Evolutionary conservation across 257 asterid genomes (phyloP).

Genomic region (Solanum etuberosum): DNA sequence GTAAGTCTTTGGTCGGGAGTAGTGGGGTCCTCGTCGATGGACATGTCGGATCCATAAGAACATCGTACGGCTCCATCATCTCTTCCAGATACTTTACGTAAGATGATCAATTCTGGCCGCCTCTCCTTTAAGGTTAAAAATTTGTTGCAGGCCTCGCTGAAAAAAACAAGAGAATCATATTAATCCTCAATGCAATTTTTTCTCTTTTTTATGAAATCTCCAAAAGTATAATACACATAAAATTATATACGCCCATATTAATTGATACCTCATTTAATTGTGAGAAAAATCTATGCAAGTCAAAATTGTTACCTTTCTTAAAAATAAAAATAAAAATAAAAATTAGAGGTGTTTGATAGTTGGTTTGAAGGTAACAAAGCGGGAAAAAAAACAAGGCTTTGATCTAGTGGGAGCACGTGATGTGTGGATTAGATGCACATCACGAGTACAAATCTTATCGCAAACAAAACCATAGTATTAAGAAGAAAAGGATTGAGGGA

Average conservation of each 20-base stretch:
- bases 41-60: slow-evolving; percentile 43
- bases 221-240: neutral
- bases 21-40: slow-evolving; percentile 33
- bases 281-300: neutral
- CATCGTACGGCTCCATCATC: slow-evolving; percentile 50
- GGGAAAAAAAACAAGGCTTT: neutral
- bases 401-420: neutral
- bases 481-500: neutral
- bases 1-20: slow-evolving; percentile 8
- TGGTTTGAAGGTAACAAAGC: neutral
- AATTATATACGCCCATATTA: neutral
- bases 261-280: neutral
- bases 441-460: neutral
- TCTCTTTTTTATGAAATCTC: neutral
- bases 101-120: slow-evolving; percentile 44
- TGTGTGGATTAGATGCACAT: neutral
- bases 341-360: neutral
- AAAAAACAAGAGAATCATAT: neutral
- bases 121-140: slow-evolving; percentile 50
- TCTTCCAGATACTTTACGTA: slow-evolving; percentile 27
- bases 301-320: neutral
- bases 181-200: neutral
- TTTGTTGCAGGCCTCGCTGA: slow-evolving; percentile 83
- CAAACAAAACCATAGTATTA: neutral
- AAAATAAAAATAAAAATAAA: neutral